phyloP scores from a whole-genome alignment of 331 rosid genomes.

The Cydonia oblonga region DNA sequence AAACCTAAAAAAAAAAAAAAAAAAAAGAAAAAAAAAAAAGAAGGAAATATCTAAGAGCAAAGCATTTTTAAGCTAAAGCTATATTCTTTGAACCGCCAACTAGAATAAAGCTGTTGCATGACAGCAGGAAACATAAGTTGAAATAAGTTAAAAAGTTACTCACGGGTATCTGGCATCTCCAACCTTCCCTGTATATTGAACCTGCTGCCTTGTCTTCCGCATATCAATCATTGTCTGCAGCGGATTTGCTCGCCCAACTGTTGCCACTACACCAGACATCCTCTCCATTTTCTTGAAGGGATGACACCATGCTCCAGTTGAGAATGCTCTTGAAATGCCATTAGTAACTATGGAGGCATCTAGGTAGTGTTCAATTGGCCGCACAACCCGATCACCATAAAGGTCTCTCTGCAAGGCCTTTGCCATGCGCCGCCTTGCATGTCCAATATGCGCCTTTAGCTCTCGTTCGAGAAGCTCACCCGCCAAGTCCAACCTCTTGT shows the following conservation, averaged over 20 bases:
- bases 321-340: slow-evolving; percentile 91
- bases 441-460: slow-evolving; percentile 67
- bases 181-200: slow-evolving; percentile 81
- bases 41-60: neutral
- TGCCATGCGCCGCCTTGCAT: slow-evolving; percentile 67
- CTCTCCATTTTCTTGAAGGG: slow-evolving; percentile 77
- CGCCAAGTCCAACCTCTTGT: slow-evolving; percentile 82
- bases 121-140: neutral
- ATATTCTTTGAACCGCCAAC: neutral
- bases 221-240: slow-evolving; percentile 82
- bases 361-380: slow-evolving; percentile 64
- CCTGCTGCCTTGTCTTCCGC: slow-evolving; percentile 95
- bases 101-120: neutral
- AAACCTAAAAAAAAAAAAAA: no score
- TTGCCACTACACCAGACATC: slow-evolving; percentile 83
- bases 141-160: slow-evolving; percentile 32
- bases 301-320: slow-evolving; percentile 96
- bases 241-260: slow-evolving; percentile 82
- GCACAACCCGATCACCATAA: slow-evolving; percentile 56
- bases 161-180: slow-evolving; percentile 99
- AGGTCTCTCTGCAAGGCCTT: slow-evolving; percentile 92
- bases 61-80: neutral
- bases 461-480: slow-evolving; percentile 84
- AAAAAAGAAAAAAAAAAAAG: neutral
- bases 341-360: slow-evolving; percentile 90